Evolutionary conservation across 805 yeast genomes (phyloP).

Genomic region (Ogataea neopini): DNA sequence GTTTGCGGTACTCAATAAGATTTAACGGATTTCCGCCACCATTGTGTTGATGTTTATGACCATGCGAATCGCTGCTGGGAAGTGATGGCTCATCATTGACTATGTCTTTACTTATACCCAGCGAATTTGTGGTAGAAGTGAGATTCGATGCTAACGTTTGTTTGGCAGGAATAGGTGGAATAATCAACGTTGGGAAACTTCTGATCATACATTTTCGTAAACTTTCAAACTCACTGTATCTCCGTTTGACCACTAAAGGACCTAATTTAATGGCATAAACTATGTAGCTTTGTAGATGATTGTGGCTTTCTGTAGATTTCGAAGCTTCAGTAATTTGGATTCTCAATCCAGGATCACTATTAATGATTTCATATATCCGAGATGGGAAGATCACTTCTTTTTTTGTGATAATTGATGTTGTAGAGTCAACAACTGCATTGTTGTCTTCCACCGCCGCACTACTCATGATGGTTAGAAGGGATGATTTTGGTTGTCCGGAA

Average conservation of each 20-base stretch:
- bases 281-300: conserved; percentile 50
- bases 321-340: conserved; percentile 72
- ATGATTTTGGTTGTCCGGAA: too few species aligned
- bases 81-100: conserved; percentile 9
- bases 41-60: conserved; percentile 1
- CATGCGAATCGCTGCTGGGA: conserved; percentile 7
- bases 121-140: conserved; percentile 30
- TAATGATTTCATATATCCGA: conserved; percentile 29
- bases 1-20: conserved; percentile 59
- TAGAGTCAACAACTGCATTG: conserved; percentile 19
- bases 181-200: conserved; percentile 74
- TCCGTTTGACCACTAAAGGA: conserved; percentile 63
- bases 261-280: conserved; percentile 79
- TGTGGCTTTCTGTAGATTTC: conserved; percentile 76
- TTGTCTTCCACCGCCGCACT: conserved; percentile 6
- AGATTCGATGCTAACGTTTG: conserved; percentile 53
- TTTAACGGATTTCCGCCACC: conserved; percentile 15
- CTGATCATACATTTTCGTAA: conserved; percentile 69
- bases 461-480: too few species aligned
- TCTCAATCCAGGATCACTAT: conserved; percentile 15
- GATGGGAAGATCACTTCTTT: conserved; percentile 26
- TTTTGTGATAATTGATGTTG: conserved; percentile 21
- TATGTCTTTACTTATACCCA: conserved; percentile 21
- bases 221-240: conserved; percentile 92
- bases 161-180: conserved; percentile 94